A percentile compares a stretch with the other conserved stretches of the same genome.
Evolutionary conservation across 306 rosid species (phyloP).

Genomic region (Albizia julibrissin): DNA sequence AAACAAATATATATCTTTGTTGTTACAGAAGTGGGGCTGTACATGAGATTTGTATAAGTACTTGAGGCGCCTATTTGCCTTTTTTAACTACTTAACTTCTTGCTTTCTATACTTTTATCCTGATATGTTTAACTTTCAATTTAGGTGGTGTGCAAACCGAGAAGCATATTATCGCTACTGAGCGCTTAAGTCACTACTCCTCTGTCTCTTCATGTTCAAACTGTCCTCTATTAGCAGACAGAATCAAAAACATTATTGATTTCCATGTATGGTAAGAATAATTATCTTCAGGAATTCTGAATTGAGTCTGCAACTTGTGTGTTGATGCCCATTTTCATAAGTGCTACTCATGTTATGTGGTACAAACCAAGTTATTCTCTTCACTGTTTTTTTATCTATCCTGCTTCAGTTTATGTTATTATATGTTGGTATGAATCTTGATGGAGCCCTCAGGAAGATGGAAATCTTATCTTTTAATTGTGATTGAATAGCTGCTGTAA

Average conservation of each 20-base stretch:
- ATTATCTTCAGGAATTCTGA: not conserved
- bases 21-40: not conserved
- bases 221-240: not conserved
- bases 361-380: not conserved
- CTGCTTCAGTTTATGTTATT: not conserved
- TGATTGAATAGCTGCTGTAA: not conserved
- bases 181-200: not conserved
- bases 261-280: conserved; percentile 7
- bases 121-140: not conserved
- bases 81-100: not conserved
- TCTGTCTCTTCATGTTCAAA: not conserved
- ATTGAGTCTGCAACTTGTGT: not conserved
- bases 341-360: not conserved
- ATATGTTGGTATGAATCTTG: not conserved
- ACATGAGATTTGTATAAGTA: not conserved
- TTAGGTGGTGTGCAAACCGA: not conserved
- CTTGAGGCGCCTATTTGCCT: not conserved
- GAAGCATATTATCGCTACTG: not conserved
- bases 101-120: not conserved
- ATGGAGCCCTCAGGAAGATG: not conserved
- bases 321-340: not conserved
- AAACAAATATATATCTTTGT: not conserved
- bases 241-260: not conserved
- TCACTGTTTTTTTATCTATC: not conserved
- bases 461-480: not conserved